phyloP scores from a whole-genome alignment of 179 eudicot species.

The Silene noctiflora region DNA sequence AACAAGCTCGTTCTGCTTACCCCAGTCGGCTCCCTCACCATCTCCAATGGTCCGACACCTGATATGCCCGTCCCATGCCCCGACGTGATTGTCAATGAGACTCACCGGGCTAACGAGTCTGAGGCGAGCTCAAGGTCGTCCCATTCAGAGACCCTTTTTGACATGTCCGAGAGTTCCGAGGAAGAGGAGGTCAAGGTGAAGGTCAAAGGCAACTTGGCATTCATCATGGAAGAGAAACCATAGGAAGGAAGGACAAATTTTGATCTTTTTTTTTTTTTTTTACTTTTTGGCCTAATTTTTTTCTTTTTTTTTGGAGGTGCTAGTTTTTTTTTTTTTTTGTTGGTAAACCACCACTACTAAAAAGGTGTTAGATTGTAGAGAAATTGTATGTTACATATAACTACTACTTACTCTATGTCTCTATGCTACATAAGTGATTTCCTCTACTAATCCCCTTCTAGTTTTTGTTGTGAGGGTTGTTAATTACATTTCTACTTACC shows the following conservation, averaged over 20 bases:
- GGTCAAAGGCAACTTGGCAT: background rate
- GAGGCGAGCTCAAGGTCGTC: slow-evolving; percentile 27
- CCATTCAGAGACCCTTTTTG: slow-evolving; percentile 35
- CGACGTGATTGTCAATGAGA: background rate
- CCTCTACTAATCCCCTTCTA: slow-evolving; percentile 32
- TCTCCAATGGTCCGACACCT: slow-evolving; percentile 5
- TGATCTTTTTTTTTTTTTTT: too few relatives aligned
- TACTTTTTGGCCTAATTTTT: background rate
- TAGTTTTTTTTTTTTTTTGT: too few relatives aligned
- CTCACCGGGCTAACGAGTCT: slow-evolving; percentile 16
- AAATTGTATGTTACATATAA: slow-evolving; percentile 17
- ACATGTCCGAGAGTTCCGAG: slow-evolving; percentile 45
- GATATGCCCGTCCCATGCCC: background rate
- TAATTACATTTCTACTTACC: slow-evolving; percentile 13
- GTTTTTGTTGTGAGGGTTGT: slow-evolving; percentile 45
- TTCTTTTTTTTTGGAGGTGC: slow-evolving; percentile 15
- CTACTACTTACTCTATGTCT: slow-evolving; percentile 5
- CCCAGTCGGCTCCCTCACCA: background rate
- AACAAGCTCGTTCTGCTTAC: background rate
- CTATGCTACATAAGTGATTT: slow-evolving; percentile 18
- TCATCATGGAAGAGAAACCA: too few relatives aligned
- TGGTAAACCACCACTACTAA: slow-evolving; percentile 21
- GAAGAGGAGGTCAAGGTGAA: slow-evolving; percentile 39
- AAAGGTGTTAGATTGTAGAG: slow-evolving; percentile 21
- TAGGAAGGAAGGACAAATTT: too few relatives aligned